Evolutionary conservation across 179 eudicot genomes (phyloP).

Genomic region (Monotropa hypopitys): DNA sequence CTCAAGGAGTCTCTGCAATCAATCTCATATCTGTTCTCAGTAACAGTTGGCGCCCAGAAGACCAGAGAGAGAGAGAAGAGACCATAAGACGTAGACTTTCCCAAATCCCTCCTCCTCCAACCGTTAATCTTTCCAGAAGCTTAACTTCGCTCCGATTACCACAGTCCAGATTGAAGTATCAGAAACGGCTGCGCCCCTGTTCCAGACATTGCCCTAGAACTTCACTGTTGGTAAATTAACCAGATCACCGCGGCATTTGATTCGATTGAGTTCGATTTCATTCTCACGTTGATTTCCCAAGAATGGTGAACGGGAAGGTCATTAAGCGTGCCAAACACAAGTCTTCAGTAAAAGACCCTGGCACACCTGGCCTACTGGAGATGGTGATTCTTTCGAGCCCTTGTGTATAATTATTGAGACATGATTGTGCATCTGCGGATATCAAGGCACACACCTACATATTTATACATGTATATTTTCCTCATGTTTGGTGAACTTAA

Average conservation of each 20-base stretch:
- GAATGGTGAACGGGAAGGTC: constrained; percentile 11
- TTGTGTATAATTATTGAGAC: not conserved
- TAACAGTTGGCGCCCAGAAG: not conserved
- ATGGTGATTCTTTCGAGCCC: constrained; percentile 31
- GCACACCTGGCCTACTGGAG: constrained; percentile 47
- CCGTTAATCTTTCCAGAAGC: not conserved
- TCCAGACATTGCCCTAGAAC: not conserved
- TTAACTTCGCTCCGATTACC: not conserved
- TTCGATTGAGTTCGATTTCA: not conserved
- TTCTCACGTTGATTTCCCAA: not conserved
- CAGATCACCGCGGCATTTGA: not conserved
- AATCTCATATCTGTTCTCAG: not conserved
- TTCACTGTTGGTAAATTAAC: not conserved
- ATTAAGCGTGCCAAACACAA: constrained; percentile 59
- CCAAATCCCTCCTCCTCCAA: not conserved
- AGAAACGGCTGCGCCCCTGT: not conserved
- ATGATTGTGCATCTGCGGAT: not conserved
- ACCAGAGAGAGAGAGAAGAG: not conserved
- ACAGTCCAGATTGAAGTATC: not conserved
- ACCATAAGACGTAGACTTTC: not conserved
- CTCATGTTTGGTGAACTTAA: not conserved
- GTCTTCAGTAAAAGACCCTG: constrained; percentile 50
- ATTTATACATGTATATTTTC: not conserved
- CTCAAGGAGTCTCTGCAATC: not conserved
- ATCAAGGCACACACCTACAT: not conserved